Evolutionary conservation across 148 eudicot genomes (phyloP), one percentile per base, ranked within the genome.

Genomic region (Rhododendron griersonianum): DNA sequence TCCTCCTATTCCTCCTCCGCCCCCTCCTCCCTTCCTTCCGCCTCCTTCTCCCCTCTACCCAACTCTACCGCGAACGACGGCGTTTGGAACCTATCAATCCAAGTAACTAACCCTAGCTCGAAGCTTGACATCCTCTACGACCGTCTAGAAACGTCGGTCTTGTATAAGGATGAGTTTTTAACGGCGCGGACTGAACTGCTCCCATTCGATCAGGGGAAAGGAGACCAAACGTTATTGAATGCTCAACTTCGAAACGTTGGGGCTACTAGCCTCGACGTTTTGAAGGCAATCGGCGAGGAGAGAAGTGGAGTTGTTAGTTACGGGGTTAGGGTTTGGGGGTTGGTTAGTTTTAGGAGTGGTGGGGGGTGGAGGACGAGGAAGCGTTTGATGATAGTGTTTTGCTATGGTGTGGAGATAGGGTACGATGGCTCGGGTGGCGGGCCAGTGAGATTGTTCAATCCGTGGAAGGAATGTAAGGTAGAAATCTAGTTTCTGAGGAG

Each of bases 81-180:
- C 82, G 23, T 50, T 41, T 86, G 86, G 86, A 73, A 84, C 39
- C 25, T 84, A 2, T 57, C 47, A 28, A 23, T 88, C 14, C 28
- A 83, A 15, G 86, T 83, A 7, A 13, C 25, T 0, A 88, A 86
- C 84, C 86, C 86, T 33, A 88, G 84, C 75, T 11, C 51, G 14
- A 80, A 80, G 15, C 19, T 86, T 28, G 59, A 74, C 53, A 81
- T 86, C 81, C 74, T 51, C 67, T 88, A 86, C 51, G 84, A 86
- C 39, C 23, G 61, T 0, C 18, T 88, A 41, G 76, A 78, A 1
- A 81, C 61, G 1, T 23, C 77, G 0, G 15, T 30, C 21, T 51
- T 88, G 63, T 88, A 39, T 65, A 55, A 55, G 19, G 84, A 67
- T 8, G 44, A 30, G 15, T 30, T 51, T 4, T 10, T 67, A 0